Percentiles rank a stretch among this genome's conserved stretches.
Evolutionary conservation across 345 rosid genomes (phyloP).

Genomic region (Cardamine chenopodiifolia): DNA sequence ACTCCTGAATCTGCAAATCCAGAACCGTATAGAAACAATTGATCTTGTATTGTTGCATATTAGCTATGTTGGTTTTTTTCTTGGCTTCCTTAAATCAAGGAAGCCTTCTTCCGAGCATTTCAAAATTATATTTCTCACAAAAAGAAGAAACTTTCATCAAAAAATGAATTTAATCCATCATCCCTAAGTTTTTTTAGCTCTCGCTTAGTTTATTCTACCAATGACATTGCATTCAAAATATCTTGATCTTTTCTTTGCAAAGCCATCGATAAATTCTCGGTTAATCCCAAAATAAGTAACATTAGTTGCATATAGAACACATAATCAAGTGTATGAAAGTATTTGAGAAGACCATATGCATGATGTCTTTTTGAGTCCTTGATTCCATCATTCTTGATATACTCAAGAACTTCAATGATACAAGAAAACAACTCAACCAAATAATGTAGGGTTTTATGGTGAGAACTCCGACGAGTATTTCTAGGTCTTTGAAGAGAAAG

Average conservation of each 20-base stretch:
- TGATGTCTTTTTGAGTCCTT: not conserved
- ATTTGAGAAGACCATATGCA: not conserved
- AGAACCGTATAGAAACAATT: not conserved
- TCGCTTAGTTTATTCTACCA: not conserved
- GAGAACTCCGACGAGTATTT: not conserved
- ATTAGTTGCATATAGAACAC: not conserved
- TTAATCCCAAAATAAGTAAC: not conserved
- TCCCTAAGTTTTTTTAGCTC: not conserved
- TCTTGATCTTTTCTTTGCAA: not conserved
- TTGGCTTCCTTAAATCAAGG: not conserved
- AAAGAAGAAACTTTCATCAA: not conserved
- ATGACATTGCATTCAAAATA: not conserved
- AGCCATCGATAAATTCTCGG: not conserved
- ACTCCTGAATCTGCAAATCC: not conserved
- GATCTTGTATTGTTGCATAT: not conserved
- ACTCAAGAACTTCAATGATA: not conserved
- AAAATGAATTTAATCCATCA: not conserved
- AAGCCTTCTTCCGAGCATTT: not conserved
- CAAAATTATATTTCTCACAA: not conserved
- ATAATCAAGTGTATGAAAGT: not conserved
- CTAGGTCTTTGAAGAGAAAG: not conserved
- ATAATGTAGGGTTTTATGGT: not conserved
- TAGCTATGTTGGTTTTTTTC: not conserved
- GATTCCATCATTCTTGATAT: no score
- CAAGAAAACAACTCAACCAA: not conserved